Evolutionary conservation across 805 yeast species (phyloP).

Genomic region (Monosporozyma yasuniensis): DNA sequence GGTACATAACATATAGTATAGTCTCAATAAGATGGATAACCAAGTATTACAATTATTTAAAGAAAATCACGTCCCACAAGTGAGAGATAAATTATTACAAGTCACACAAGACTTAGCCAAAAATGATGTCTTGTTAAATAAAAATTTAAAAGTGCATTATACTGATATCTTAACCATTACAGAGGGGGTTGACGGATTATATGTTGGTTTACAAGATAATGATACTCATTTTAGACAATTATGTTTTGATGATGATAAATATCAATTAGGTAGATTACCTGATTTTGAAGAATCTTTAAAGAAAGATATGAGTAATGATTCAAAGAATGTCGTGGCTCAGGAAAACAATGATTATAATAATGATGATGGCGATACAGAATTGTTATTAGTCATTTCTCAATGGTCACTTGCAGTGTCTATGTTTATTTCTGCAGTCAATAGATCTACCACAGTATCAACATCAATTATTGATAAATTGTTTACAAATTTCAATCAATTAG

Average conservation of each 20-base stretch:
- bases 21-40: constrained; percentile 1
- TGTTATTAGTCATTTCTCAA: constrained; percentile 14
- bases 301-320: not conserved
- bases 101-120: constrained; percentile 4
- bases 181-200: constrained; percentile 12
- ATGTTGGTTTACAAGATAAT: constrained; percentile 10
- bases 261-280: constrained; percentile 17
- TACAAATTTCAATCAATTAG: constrained; percentile 9
- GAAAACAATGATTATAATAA: no score
- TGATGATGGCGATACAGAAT: not conserved
- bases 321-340: not conserved
- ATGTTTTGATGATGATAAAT: constrained; percentile 25
- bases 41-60: constrained; percentile 10
- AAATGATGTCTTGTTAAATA: constrained; percentile 14
- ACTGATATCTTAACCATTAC: constrained; percentile 22
- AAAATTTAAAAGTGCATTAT: constrained; percentile 18
- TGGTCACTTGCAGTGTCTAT: constrained; percentile 21
- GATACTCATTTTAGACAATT: constrained; percentile 22
- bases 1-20: no score
- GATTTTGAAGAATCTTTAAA: constrained; percentile 3
- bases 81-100: constrained; percentile 3
- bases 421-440: constrained; percentile 6
- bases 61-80: constrained; percentile 10
- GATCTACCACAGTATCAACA: not conserved
- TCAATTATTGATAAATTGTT: constrained; percentile 14